Base-by-base conservation (phyloP, 805 yeast genomes). In the Saccharomyces jurei region DNA sequence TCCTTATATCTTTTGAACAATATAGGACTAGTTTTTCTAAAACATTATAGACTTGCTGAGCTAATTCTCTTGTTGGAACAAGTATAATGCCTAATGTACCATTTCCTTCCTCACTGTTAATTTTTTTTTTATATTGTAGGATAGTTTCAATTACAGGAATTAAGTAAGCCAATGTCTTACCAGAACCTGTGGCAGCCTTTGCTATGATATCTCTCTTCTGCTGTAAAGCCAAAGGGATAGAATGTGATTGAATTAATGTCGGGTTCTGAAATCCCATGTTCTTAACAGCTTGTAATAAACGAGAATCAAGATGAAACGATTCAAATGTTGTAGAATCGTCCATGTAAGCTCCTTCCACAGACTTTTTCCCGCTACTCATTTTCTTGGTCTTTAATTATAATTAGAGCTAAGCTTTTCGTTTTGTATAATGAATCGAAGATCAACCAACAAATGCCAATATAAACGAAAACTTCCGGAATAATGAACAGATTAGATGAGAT, bases 111-210 rank as follows among this genome's bases (percentile, higher is more conserved):
- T 65, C 63, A 6, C 55, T 60, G 22, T 62, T 66, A 27, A 61
- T 59, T 44, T 62, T 68, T 56, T 62, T 68, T 56, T 62, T 72
- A 48, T 73, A 74, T 25, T 75, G 73, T 56, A 92, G 74, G 46
- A 94, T 80, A 46, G 83, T 79, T 69, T 94, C 96, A 46, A 94
- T 70, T 17, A 94, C 84, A 6, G 99, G 99, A 50, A 92, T 79
- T 58, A 86, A 72, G 67, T 92, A 92, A 1, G 97, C 96, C 10
- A 89, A 87, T 0, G 98, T 92, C 71, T 92, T 92, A 60, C 98
- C 98, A 8, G 96, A 87, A 3, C 99, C 99, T 0, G 99, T 92
- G 27, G 89, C 83, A 6, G 98, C 97, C 67, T 87, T 84, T 41
- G 97, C 97, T 49, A 92, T 86, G 59, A 92, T 86, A 68, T 92